Evolutionary conservation across 306 rosid genomes (phyloP), one percentile per base, ranked within the genome.

Genomic region (Trifolium subterraneum): DNA sequence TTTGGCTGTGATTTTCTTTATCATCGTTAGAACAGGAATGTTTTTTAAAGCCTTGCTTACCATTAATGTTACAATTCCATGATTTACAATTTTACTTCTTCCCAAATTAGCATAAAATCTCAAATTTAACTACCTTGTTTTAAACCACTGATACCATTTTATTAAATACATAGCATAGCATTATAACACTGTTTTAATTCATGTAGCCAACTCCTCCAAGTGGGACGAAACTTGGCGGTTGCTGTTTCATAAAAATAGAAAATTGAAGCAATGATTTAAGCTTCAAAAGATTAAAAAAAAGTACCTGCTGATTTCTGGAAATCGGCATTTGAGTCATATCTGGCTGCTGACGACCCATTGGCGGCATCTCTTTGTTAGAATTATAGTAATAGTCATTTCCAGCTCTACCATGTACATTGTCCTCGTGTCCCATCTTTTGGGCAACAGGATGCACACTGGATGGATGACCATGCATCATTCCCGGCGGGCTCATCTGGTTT

Each of bases 301-400:
- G 10, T 82, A 95, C 99, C 96, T 87, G 99, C 63, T 82, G 96
- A 79, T 64, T 86, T 76, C 96, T 85, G 4, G 96, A 60, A 70
- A 82, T 66, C 2, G 99, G 88, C 73, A 92, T 79, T 48, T 87
- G 87, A 60, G 96, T 75, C 78, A 88, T 85, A 90, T 86, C 87
- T 20, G 95, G 90, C 73, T 87, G 98, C 81, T 82, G 95, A 64
- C 86, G 84, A 78, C 86, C 88, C 45, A 74, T 25, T 33, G 77
- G 6, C 10, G 89, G 79, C 72, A 77, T 79, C 64, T 90, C 98
- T 82, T 89, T 86, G 76, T 80, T 83, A 81, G 90, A 70, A 62
- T 86, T 88, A 56, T 75, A 84, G 76, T 79, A 80, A 83, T 87
- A 87, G 33, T 94, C 96, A 77, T 83, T 92, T 72, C 87, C 97